Evolutionary conservation across 2,329 filamentous ascomycete genomes (phyloP).

Genomic region (Fusarium odoratissimum): DNA sequence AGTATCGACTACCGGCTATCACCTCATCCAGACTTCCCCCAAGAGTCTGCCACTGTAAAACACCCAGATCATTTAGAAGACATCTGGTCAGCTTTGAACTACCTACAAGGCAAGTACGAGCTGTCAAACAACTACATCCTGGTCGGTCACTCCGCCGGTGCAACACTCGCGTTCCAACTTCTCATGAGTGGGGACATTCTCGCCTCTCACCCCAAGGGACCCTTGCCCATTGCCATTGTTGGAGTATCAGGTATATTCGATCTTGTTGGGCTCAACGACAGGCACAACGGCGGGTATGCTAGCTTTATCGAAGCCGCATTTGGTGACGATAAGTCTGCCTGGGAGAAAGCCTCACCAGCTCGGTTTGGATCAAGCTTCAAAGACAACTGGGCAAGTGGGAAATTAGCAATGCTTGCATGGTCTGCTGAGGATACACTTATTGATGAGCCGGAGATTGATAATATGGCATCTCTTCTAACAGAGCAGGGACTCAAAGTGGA

Average conservation of each 20-base stretch:
- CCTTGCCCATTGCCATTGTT: slow-evolving; percentile 64
- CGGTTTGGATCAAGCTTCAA: slow-evolving; percentile 56
- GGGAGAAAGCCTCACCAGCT: slow-evolving; percentile 68
- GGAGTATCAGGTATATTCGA: slow-evolving; percentile 76
- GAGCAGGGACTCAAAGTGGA: slow-evolving; percentile 51
- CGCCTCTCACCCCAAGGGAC: slow-evolving; percentile 43
- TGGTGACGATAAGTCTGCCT: slow-evolving; percentile 61
- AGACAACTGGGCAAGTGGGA: slow-evolving; percentile 51
- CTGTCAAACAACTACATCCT: slow-evolving; percentile 66
- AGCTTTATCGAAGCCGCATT: slow-evolving; percentile 71
- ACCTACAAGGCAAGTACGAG: slow-evolving; percentile 58
- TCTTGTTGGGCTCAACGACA: slow-evolving; percentile 63
- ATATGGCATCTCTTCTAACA: slow-evolving; percentile 62
- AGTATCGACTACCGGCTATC: slow-evolving; percentile 74
- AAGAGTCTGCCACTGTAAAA: slow-evolving; percentile 52
- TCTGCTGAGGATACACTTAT: slow-evolving; percentile 62
- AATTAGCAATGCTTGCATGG: slow-evolving; percentile 56
- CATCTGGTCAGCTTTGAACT: slow-evolving; percentile 62
- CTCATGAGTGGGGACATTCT: slow-evolving; percentile 57
- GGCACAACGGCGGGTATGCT: slow-evolving; percentile 62
- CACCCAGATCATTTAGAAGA: slow-evolving; percentile 72
- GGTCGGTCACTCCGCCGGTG: slow-evolving; percentile 72
- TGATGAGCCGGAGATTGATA: slow-evolving; percentile 68
- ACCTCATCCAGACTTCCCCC: slow-evolving; percentile 59
- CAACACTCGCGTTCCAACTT: slow-evolving; percentile 71